phyloP scores from a whole-genome alignment of 106 monocot species.

The Narthecium ossifragum region DNA sequence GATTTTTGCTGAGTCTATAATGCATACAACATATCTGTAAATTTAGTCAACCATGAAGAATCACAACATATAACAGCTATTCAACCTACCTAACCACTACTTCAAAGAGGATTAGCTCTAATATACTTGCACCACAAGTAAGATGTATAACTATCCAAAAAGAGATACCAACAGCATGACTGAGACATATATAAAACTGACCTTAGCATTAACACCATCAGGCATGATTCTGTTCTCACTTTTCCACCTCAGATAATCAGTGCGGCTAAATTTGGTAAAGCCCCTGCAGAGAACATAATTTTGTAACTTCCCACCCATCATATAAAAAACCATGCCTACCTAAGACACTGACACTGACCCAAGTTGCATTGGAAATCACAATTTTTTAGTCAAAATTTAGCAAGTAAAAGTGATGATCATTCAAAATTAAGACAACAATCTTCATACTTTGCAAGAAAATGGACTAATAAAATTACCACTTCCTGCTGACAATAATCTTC shows the following conservation, averaged over 20 bases:
- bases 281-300: conserved; percentile 31
- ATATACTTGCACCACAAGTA: neutral
- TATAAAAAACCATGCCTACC: too few species aligned
- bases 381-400: too few species aligned
- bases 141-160: neutral
- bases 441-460: neutral
- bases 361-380: neutral
- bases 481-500: conserved; percentile 73
- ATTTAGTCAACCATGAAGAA: neutral
- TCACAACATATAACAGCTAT: neutral
- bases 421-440: neutral
- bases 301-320: neutral
- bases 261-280: conserved; percentile 54
- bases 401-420: too few species aligned
- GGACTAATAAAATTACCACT: conserved; percentile 24
- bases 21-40: neutral
- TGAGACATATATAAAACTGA: conserved; percentile 6
- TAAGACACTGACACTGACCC: neutral
- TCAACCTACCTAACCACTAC: neutral
- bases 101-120: neutral
- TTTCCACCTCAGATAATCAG: conserved; percentile 61
- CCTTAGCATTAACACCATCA: conserved; percentile 81
- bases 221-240: conserved; percentile 38
- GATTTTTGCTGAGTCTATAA: neutral
- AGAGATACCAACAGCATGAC: neutral